A percentile compares a stretch with the other conserved stretches of the same genome.
Evolutionary conservation across 768 basidiomycete genomes (phyloP).

Genomic region (Pleurotus platypus): DNA sequence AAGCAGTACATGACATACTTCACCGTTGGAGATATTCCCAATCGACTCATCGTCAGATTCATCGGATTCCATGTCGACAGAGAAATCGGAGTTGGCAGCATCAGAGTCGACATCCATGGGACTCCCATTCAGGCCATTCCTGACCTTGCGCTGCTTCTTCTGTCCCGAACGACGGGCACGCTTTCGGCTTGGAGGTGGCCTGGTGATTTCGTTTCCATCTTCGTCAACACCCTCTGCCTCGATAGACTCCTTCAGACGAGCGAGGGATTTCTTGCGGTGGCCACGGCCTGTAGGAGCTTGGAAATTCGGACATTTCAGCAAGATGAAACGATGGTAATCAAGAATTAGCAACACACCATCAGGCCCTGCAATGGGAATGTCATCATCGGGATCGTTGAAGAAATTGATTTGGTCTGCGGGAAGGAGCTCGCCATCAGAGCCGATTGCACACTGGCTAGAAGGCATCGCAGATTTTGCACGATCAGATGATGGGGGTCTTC

Average conservation of each 20-base stretch:
- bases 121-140: background rate
- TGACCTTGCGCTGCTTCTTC: background rate
- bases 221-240: background rate
- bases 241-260: background rate
- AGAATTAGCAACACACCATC: too few relatives aligned
- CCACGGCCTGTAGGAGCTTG: background rate
- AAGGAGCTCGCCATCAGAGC: constrained; percentile 1
- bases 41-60: too few relatives aligned
- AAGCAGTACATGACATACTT: background rate
- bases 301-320: too few relatives aligned
- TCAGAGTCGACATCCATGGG: background rate
- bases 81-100: background rate
- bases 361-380: too few relatives aligned
- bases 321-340: too few relatives aligned
- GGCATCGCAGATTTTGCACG: too few relatives aligned
- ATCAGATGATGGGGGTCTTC: too few relatives aligned
- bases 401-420: too few relatives aligned
- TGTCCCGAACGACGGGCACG: background rate
- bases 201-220: background rate
- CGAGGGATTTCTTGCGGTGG: background rate
- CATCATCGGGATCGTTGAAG: too few relatives aligned
- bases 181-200: background rate
- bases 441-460: too few relatives aligned
- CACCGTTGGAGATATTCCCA: background rate
- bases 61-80: background rate